Evolutionary conservation across 148 eudicot genomes (phyloP).

Genomic region (Rhododendron kiyosumense): DNA sequence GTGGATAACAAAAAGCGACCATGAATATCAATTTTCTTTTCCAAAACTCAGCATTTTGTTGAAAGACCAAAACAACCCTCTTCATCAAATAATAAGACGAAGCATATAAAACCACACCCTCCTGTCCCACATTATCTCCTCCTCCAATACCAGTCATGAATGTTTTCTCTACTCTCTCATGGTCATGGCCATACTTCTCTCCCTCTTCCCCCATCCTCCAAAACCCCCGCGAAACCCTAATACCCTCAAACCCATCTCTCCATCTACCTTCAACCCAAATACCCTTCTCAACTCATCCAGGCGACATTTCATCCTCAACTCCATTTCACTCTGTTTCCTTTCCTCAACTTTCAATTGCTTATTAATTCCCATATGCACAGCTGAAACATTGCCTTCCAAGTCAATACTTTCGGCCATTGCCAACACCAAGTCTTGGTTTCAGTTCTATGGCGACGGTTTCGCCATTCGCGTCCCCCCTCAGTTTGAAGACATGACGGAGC

Average conservation of each 20-base stretch:
- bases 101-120: neutral
- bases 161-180: neutral
- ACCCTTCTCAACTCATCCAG: constrained; percentile 8
- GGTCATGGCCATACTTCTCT: constrained; percentile 45
- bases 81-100: neutral
- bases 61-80: neutral
- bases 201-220: constrained; percentile 26
- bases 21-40: too few relatives aligned
- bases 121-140: constrained; percentile 28
- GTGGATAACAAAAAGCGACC: too few relatives aligned
- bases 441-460: constrained; percentile 83
- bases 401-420: constrained; percentile 61
- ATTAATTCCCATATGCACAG: constrained; percentile 20
- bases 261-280: constrained; percentile 7
- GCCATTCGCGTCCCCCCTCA: constrained; percentile 85
- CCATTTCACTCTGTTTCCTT: constrained; percentile 31
- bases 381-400: constrained; percentile 29
- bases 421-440: constrained; percentile 90
- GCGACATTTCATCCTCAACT: constrained; percentile 38
- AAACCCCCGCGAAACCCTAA: constrained; percentile 21
- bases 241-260: neutral
- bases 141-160: constrained; percentile 26
- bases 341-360: constrained; percentile 26
- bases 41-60: neutral
- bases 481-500: constrained; percentile 71